These are phyloP conservation scores for Micromonas commoda DNA, from an alignment of 139 green algal species.

Conservation along the genomic window DNA sequence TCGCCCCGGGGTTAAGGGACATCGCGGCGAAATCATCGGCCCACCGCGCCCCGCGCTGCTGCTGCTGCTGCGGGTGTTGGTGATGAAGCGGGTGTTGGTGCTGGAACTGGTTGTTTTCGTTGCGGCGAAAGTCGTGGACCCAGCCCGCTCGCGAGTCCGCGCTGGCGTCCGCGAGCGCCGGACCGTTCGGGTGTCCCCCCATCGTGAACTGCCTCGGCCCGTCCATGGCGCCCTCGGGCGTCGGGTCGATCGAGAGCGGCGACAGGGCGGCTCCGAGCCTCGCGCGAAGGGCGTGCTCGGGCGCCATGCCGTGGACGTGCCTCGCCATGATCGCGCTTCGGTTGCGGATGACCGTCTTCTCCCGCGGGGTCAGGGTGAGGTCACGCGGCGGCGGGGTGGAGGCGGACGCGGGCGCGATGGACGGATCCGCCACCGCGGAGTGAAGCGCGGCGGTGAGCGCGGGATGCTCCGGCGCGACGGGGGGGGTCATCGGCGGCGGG, in stretches of 20 bases:
- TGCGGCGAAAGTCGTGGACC: not conserved
- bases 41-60: not conserved
- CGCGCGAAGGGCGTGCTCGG: not conserved
- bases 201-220: not conserved
- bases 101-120: not conserved
- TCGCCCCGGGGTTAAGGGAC: not conserved
- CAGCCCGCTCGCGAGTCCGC: not conserved
- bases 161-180: not conserved
- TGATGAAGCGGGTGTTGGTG: not conserved
- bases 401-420: not conserved
- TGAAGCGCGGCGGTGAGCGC: not conserved
- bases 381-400: not conserved
- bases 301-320: not conserved
- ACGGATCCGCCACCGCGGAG: not conserved
- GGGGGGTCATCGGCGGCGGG: not conserved
- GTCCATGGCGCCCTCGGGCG: not conserved
- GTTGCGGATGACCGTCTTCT: not conserved
- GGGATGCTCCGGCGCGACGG: not conserved
- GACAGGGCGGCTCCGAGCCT: not conserved
- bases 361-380: not conserved
- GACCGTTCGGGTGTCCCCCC: not conserved
- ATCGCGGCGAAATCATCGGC: not conserved
- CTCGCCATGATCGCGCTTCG: slow-evolving; percentile 9
- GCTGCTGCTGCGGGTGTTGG: not conserved
- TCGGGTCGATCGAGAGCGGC: not conserved